A percentile compares a stretch with the other conserved stretches of the same genome.
These are phyloP conservation scores for Grifola frondosa DNA, from an alignment of 1,284 basidiomycete species.

Conservation along the genomic window DNA sequence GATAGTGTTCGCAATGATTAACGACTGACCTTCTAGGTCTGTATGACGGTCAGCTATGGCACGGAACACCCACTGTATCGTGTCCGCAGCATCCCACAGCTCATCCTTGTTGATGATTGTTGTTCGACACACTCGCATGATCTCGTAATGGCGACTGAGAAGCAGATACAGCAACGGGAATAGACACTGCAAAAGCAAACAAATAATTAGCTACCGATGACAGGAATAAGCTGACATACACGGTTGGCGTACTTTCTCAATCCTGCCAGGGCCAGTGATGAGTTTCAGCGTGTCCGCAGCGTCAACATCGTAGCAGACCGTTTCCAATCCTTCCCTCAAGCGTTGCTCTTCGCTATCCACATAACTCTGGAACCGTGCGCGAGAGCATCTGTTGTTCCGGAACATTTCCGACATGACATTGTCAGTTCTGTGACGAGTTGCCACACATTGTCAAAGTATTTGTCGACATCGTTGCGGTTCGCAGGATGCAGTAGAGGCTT, in stretches of 20 bases:
- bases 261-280: conserved; percentile 22
- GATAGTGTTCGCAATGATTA: neutral
- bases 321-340: conserved; percentile 20
- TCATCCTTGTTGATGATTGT: conserved; percentile 17
- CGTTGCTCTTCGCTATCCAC: conserved; percentile 25
- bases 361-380: conserved; percentile 20
- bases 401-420: conserved; percentile 7
- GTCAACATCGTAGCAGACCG: conserved; percentile 26
- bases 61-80: conserved; percentile 15
- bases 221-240: too few relatives aligned
- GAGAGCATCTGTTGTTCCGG: conserved; percentile 2
- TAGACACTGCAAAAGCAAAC: conserved; percentile 32
- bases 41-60: conserved; percentile 14
- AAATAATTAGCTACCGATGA: conserved; percentile 25
- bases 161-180: conserved; percentile 22
- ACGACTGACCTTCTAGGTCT: conserved; percentile 12
- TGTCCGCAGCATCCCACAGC: conserved; percentile 28
- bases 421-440: neutral
- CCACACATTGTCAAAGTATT: conserved; percentile 23
- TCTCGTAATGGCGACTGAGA: conserved; percentile 18
- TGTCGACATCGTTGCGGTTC: conserved; percentile 14
- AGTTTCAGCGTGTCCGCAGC: conserved; percentile 24
- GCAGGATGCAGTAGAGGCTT: conserved; percentile 4
- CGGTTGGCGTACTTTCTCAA: conserved; percentile 27
- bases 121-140: conserved; percentile 15